Base-by-base conservation (phyloP, 768 basidiomycete species). In the Porpolomopsis calyptriformis region DNA sequence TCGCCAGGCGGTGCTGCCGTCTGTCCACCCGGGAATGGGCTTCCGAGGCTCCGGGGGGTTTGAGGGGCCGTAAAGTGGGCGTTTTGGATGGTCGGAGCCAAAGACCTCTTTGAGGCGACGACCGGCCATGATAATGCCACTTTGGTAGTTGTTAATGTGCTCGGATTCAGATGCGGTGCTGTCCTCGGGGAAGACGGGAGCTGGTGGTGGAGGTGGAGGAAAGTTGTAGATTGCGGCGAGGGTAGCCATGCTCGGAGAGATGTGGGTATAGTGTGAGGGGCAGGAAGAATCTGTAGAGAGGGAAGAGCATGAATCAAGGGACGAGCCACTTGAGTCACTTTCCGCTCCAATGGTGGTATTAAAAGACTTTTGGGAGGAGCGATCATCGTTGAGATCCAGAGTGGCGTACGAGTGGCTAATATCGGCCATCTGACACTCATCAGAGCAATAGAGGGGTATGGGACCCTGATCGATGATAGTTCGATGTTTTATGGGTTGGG, bases 401-500 rank as follows among this genome's bases (percentile, higher is more conserved):
- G 59, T 64, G 27, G 64, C 64, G 31, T 66, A 59, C 22, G 55
- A 56, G 54, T 60, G 60, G 55, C 68, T 66, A 53, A 79, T 58
- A 60, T 89, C 86, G 33, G 65, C 64, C 34, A 79, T 60, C 49
- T 75, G 70, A 58, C 86, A 90, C 55, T 81, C 74, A 51, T 85
- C 82, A 1, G 85, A 88, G 64, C 86, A 90, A 65, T 90, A 89
- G 48, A 89, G 73, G 16, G 85, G 85, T 1, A 76, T 78, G n/a
- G 84, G 85, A 1, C 71, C 70, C 60, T 84, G 84, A 65, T 86
- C 84, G 65, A 88, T 87, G 64, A 86, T 69, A 9, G 78, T 77
- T 38, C 78, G 78, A 35, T 74, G 69, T 57, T 76, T 75, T 36
- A 67, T 49, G 2, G 66, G 66, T 9, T 57, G 54, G n/a, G 59